Evolutionary conservation across 306 rosid species (phyloP), one percentile per base, ranked within the genome.

Genomic region (Vigna radiata): DNA sequence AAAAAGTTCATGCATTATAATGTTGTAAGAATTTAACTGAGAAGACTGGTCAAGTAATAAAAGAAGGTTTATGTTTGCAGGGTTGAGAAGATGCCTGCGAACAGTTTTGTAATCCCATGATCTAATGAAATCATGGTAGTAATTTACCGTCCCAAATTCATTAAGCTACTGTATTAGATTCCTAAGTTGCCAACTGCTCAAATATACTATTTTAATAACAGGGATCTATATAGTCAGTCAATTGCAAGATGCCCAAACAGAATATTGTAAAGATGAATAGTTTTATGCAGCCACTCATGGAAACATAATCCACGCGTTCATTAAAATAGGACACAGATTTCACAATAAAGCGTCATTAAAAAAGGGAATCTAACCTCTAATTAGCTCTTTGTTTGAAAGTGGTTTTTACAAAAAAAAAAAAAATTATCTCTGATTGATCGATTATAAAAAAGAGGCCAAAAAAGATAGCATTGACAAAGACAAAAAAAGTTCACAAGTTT

Each of bases 401-500:
- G 39, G 37, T 7, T 68, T 8, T 58, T 33, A 70, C 39, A 62
- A 25, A 5, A 33, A 33, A 33, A 33, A 5, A 6, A 33, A 33
- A 4, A 21, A 1, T 21, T 21, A 21, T 4, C 44, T 65, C 41
- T 33, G 43, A 39, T 61, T 17, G 18, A 68, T 46, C 23, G 47
- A 62, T 69, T 18, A 36, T 43, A 74, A 49, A 53, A 21, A 82
- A 79, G 21, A 16, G 44, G 41, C 74, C 71, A 75, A 83, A 75
- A 25, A 75, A 55, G 82, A 70, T 43, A 76, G 58, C 47, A 15
- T 21, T 2, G 59, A 29, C 62, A 46, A 65, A 11, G 58, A 29
- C 46, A 52, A 71, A 7, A 25, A 53, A 79, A 81, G 25, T 49
- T 21, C 50, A 4, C 48, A 52, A 59, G 53, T 52, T 19, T 19